These are phyloP conservation scores for Yarrowia phangngaensis DNA, from an alignment of 805 yeast genomes.

Conservation along the genomic window DNA sequence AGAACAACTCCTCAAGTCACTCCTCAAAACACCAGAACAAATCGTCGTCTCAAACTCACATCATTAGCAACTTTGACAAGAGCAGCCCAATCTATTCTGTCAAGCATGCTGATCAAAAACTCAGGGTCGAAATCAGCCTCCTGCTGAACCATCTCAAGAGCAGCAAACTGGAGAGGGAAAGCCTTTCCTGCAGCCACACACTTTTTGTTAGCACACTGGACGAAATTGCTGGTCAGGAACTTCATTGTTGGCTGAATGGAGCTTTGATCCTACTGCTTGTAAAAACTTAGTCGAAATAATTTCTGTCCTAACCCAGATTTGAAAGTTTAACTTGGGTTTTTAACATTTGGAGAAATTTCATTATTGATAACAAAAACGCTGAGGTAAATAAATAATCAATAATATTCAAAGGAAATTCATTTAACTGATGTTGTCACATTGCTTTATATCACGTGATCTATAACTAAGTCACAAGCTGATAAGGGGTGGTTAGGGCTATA, in stretches of 20 bases:
- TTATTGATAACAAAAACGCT: too few species aligned
- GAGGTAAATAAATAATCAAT: too few species aligned
- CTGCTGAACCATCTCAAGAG: conserved; percentile 69
- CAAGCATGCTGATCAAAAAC: conserved; percentile 69
- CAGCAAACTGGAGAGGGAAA: conserved; percentile 72
- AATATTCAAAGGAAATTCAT: too few species aligned
- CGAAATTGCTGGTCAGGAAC: conserved; percentile 91
- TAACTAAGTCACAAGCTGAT: too few species aligned
- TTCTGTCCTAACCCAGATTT: conserved; percentile 18
- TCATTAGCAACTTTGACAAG: conserved; percentile 72
- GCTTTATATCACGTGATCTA: too few species aligned
- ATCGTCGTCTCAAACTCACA: conserved; percentile 38
- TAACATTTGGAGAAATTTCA: conserved; percentile 8
- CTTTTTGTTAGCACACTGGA: conserved; percentile 81
- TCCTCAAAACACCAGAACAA: neutral
- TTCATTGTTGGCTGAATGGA: conserved; percentile 55
- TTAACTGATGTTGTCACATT: too few species aligned
- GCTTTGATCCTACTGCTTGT: too few species aligned
- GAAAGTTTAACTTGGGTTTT: conserved; percentile 9
- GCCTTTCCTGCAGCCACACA: conserved; percentile 72
- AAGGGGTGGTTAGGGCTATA: too few species aligned
- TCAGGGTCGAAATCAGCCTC: conserved; percentile 78
- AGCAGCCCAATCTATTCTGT: conserved; percentile 86
- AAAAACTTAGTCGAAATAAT: conserved; percentile 13
- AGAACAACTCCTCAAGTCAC: neutral